Conservation (phyloP, 352 stramenopile genomes). For the Pythium insidiosum region DNA sequence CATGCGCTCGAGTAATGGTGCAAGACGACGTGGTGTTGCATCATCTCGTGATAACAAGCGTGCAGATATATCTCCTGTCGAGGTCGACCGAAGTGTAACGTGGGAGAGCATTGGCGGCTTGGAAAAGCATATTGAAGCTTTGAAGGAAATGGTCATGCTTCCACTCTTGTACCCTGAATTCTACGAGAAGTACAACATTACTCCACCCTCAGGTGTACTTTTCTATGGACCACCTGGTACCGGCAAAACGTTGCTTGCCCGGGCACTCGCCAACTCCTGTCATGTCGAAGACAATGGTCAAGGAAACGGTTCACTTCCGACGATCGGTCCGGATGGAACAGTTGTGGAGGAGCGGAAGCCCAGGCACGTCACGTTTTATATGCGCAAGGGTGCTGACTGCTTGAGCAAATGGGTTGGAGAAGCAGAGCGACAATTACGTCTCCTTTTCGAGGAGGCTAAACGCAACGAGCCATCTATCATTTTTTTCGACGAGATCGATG, state of each 20-base stretch:
- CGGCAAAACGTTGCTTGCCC: conserved; percentile 88
- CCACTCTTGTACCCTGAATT: conserved; percentile 90
- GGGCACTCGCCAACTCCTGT: conserved; percentile 86
- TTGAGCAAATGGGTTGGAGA: conserved; percentile 91
- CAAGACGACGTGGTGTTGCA: not conserved
- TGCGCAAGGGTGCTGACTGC: conserved; percentile 90
- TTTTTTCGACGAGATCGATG: conserved; percentile 94
- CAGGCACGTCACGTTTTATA: conserved; percentile 89
- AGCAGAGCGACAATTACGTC: conserved; percentile 83
- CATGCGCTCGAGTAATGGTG: conserved; percentile 38
- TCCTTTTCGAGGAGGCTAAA: conserved; percentile 89
- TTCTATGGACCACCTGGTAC: conserved; percentile 90
- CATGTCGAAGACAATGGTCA: conserved; percentile 24
- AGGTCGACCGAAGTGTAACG: conserved; percentile 76
- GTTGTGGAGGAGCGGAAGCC: conserved; percentile 12
- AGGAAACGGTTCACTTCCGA: conserved; percentile 9
- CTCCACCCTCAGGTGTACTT: conserved; percentile 76
- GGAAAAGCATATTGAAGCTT: conserved; percentile 74
- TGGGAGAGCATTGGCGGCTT: conserved; percentile 85
- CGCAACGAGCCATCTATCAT: conserved; percentile 90
- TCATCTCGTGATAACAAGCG: conserved; percentile 24
- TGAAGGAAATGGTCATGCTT: conserved; percentile 94
- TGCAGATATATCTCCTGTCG: conserved; percentile 75
- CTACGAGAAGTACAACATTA: conserved; percentile 86
- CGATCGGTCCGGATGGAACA: conserved; percentile 9